These are phyloP conservation scores for Penicillium sp. DNA, from an alignment of 2,329 filamentous ascomycete species.

Conservation along the genomic window DNA sequence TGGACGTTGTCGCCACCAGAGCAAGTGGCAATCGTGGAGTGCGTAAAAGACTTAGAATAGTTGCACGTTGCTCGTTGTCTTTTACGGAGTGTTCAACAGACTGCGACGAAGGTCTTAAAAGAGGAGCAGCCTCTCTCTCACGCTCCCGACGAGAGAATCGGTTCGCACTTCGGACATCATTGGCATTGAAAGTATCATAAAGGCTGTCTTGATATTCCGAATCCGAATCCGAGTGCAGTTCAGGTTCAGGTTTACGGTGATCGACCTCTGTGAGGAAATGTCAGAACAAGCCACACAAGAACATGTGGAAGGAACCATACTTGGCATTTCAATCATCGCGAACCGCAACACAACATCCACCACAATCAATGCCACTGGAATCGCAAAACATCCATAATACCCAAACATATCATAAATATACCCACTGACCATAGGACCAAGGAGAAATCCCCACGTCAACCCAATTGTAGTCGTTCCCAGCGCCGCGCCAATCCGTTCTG, in stretches of 20 bases:
- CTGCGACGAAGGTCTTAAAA: constrained; percentile 7
- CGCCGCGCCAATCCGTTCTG: constrained; percentile 59
- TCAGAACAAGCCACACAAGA: neutral
- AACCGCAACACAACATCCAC: constrained; percentile 63
- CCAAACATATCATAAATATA: constrained; percentile 49
- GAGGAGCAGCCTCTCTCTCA: constrained; percentile 8
- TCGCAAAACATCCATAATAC: constrained; percentile 32
- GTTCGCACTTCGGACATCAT: neutral
- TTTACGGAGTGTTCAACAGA: constrained; percentile 20
- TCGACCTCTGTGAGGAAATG: neutral
- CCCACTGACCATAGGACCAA: constrained; percentile 61
- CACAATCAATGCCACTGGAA: constrained; percentile 50
- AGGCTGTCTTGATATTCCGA: neutral
- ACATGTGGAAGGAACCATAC: neutral
- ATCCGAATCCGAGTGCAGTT: neutral
- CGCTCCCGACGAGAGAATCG: constrained; percentile 1
- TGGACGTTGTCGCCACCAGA: constrained; percentile 48
- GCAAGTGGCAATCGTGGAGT: constrained; percentile 47
- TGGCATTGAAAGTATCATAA: constrained; percentile 6
- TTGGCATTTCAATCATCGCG: constrained; percentile 56
- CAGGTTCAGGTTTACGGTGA: neutral
- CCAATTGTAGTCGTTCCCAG: constrained; percentile 56
- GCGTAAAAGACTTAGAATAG: constrained; percentile 10
- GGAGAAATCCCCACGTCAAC: constrained; percentile 58
- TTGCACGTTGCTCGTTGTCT: constrained; percentile 31